Conservation (phyloP, 345 rosid genomes). For the Eucalyptus melliodora region DNA sequence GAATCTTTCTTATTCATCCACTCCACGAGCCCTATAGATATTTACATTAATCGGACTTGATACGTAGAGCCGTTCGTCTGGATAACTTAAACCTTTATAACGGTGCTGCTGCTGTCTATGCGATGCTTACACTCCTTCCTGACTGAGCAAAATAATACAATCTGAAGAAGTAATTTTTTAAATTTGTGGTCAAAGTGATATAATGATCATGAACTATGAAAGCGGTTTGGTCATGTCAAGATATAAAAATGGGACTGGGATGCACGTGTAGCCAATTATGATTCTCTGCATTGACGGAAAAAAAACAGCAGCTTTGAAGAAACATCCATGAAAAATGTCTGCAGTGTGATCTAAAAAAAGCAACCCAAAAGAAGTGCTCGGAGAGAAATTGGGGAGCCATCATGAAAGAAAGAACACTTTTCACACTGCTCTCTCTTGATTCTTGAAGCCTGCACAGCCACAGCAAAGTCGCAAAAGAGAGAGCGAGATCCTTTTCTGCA, state of each 20-base stretch:
- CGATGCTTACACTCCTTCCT: neutral
- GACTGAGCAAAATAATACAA: neutral
- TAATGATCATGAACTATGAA: neutral
- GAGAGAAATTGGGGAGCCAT: neutral
- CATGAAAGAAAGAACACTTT: neutral
- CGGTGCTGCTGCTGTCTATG: neutral
- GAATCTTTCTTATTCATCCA: neutral
- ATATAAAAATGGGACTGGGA: neutral
- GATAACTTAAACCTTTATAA: neutral
- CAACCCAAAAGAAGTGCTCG: neutral
- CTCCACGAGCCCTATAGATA: neutral
- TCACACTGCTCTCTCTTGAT: neutral
- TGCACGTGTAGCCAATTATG: neutral
- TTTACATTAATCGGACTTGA: neutral
- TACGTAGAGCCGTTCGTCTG: neutral
- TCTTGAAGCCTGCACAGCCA: neutral
- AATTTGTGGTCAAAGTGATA: neutral
- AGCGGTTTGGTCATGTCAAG: neutral
- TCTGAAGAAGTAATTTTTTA: neutral
- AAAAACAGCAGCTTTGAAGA: neutral
- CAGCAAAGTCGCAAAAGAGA: slow-evolving; percentile 1
- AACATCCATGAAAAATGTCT: neutral
- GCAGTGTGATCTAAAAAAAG: neutral
- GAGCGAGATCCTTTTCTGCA: slow-evolving; percentile 22
- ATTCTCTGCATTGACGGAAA: neutral